These are phyloP conservation scores for Apiotrichum laibachii DNA, from an alignment of 1,284 basidiomycete species.

Conservation along the genomic window DNA sequence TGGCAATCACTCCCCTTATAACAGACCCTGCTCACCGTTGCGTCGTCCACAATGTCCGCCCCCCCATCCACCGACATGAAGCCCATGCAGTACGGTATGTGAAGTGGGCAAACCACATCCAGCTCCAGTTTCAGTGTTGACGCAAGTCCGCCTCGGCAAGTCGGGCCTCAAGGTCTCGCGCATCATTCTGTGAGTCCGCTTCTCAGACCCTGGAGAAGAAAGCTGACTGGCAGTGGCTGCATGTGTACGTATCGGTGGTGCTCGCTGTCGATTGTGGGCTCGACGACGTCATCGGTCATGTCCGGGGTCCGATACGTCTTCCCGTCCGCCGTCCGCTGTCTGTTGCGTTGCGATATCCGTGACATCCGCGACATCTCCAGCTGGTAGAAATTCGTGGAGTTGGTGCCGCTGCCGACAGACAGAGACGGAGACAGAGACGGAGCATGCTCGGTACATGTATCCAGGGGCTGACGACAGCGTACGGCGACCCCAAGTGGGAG, in stretches of 20 bases:
- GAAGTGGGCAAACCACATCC: not conserved
- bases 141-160: constrained; percentile 38
- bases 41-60: too few species aligned
- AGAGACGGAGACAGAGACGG: too few species aligned
- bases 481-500: constrained; percentile 31
- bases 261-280: too few species aligned
- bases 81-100: constrained; percentile 20
- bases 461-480: constrained; percentile 21
- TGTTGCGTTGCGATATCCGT: too few species aligned
- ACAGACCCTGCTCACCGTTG: too few species aligned
- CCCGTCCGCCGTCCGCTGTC: too few species aligned
- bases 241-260: constrained; percentile 28
- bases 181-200: constrained; percentile 37
- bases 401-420: not conserved
- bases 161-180: constrained; percentile 43
- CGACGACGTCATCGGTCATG: too few species aligned
- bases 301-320: too few species aligned
- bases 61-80: not conserved
- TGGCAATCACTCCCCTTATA: too few species aligned
- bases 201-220: rapidly evolving
- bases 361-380: too few species aligned
- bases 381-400: too few species aligned
- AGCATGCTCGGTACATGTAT: too few species aligned
- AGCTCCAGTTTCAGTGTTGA: not conserved
- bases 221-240: constrained; percentile 29